These are phyloP conservation scores for Papilionanthe hybrid DNA, from an alignment of 116 monocot genomes.

Conservation along the genomic window DNA sequence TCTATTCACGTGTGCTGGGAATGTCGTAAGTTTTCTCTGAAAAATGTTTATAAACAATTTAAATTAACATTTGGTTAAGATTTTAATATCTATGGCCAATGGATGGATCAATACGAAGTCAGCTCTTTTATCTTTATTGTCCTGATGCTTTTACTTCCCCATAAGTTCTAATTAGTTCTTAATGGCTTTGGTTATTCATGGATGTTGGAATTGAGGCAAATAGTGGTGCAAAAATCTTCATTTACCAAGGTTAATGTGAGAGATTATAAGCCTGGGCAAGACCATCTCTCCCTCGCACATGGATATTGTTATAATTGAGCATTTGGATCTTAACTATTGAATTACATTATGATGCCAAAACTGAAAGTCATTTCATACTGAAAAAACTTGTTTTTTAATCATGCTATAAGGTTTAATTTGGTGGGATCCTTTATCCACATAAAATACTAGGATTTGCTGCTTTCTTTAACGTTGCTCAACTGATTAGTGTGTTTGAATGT, in stretches of 20 bases:
- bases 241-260: not conserved
- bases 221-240: not conserved
- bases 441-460: not conserved
- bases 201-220: not conserved
- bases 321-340: not conserved
- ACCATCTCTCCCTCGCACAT: not conserved
- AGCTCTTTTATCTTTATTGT: not conserved
- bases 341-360: not conserved
- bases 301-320: not conserved
- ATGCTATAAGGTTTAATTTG: not conserved
- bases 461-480: not conserved
- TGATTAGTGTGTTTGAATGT: not conserved
- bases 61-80: not conserved
- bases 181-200: not conserved
- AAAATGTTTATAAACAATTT: not conserved
- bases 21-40: conserved; percentile 70
- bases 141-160: not conserved
- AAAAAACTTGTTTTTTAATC: not conserved
- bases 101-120: not conserved
- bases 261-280: not conserved
- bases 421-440: not conserved
- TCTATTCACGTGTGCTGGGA: conserved; percentile 91
- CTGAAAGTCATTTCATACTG: not conserved
- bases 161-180: not conserved
- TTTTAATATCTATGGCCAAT: not conserved